phyloP scores from a whole-genome alignment of 2,329 filamentous ascomycete species.

The Aspergillus uvarum region DNA sequence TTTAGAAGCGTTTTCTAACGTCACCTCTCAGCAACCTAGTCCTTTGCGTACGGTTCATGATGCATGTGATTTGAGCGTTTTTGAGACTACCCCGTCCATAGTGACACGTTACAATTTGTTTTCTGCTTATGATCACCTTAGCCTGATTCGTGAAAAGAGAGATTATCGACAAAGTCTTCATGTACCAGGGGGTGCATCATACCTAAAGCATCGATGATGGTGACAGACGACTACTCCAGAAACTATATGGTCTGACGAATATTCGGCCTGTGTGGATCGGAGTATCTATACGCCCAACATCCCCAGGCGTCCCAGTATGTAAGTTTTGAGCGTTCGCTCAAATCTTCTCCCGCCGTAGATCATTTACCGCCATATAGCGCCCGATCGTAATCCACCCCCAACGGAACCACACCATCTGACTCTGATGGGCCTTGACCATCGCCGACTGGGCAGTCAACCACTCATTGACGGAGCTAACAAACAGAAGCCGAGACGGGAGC shows the following conservation, averaged over 20 bases:
- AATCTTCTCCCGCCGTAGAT: constrained; percentile 64
- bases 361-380: constrained; percentile 94
- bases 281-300: background rate
- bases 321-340: constrained; percentile 9
- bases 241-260: no score
- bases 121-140: background rate
- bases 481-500: constrained; percentile 63
- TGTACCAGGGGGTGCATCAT: background rate
- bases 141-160: background rate
- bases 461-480: constrained; percentile 64
- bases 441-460: constrained; percentile 72
- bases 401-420: constrained; percentile 98
- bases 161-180: background rate
- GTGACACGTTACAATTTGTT: background rate
- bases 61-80: background rate
- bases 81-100: constrained; percentile 7
- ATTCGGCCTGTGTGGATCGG: no score
- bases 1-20: background rate
- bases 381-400: constrained; percentile 92
- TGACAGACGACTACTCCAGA: no score
- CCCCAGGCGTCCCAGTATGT: background rate
- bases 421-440: constrained; percentile 87
- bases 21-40: background rate
- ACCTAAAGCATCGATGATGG: background rate
- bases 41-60: background rate